Evolutionary conservation across 371 early-diverging fungal species (phyloP), one percentile per base, ranked within the genome.

Genomic region (Circinella umbellata): DNA sequence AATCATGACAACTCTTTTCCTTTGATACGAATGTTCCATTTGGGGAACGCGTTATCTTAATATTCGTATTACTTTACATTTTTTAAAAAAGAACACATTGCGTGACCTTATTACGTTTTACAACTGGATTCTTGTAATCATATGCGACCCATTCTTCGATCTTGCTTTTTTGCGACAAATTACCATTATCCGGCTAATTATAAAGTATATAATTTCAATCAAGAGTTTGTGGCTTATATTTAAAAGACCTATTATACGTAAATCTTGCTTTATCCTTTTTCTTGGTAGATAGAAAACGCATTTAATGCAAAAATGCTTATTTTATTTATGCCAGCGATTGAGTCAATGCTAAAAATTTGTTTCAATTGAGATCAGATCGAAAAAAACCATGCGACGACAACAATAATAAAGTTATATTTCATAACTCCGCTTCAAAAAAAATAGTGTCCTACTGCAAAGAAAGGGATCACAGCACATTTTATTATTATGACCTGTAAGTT

Each of bases 21-120:
- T n/a, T 57, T 57, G 57, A 57, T 57, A 57, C 4, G 34, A 18
- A 17, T 57, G 9, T 34, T 57, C 57, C 57, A 57, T 51, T 51
- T 51, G 57, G 6, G 57, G 20, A 11, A 6, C 20, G n/a, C n/a
- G 57, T 57, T 18, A 34, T 34, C 57, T 34, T 15, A 15, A 15
- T 4, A 18, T 53, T 53, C 53, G 53, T 57, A 5, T 34, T 57
- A 34, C 57, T 27, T 57, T 34, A 57, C 57, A 34, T 27, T 34
- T 57, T 57, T 34, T 57, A 57, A 27, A 57, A 57, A 13, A 15
- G 2, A 17, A 10, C 57, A 57, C 9, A 34, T 57, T 57, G 57
- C 57, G 57, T 57, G 57, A 57, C 57, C 57, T 57, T 57, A n/a
- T 34, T 18, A 57, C 57, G 57, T 57, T 27, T 27, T 57, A 57